Base-by-base conservation (phyloP, 495 filamentous ascomycete genomes). In the Cercophora scortea region DNA sequence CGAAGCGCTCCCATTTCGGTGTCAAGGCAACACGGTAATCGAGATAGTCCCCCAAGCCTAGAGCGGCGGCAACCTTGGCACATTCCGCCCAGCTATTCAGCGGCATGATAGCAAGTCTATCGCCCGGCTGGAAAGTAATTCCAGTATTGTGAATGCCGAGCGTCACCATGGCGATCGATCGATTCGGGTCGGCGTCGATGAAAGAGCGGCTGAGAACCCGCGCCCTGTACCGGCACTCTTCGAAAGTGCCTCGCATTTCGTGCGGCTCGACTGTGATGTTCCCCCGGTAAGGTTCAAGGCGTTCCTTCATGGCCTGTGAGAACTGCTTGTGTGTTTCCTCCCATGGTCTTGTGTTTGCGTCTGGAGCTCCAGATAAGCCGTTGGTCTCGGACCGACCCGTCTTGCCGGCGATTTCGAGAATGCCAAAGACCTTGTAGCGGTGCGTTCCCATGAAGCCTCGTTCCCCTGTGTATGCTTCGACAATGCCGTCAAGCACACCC, bases 391-490 rank as follows among this genome's bases (percentile, higher is more conserved):
- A 71, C 9, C 74, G 64, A 11, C 74, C 74, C 3, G 67, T 77
- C 59, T 77, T 77, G 44, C 71, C 69, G 15, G 75, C 72, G 15
- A 79, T 70, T 57, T 77, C 74, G 1, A 77, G 68, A 45, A 79
- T 73, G n/a, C 73, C 75, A 49, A 75, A 77, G 10, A 77, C 75
- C 58, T 77, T 79, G 54, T 77, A 77, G 43, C 72, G 60, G 52
- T 77, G 74, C 1, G 74, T 72, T n/a, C 74, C 72, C 75, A 77
- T 73, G 51, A 79, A 79, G 9, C 75, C 74, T 15, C 75, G 55
- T 55, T 77, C 73, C 7, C 75, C 74, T 1, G 68, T 65, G 41
- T 77, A 78, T 0, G 71, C 67, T 50, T 78, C 75, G 13, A 77
- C 61, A 15, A 77, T 71, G 9, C 73, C 75, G 43, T 78, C 75